Conservation (phyloP, 306 rosid species). For the Vigna angularis region DNA sequence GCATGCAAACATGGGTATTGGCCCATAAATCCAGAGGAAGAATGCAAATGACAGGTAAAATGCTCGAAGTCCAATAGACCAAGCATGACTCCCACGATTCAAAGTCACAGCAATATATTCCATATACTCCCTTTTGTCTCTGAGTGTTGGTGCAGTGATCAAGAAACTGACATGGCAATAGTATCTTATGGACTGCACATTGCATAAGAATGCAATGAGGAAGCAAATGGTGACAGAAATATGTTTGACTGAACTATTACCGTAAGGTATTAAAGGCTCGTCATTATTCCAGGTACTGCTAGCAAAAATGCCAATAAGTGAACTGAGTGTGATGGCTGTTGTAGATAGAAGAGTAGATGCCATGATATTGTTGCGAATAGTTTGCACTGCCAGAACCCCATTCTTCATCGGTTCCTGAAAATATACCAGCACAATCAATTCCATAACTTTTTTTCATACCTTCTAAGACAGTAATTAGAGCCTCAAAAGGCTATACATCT, state of each 20-base stretch:
- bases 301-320: constrained; percentile 78
- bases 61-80: constrained; percentile 88
- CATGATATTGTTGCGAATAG: constrained; percentile 90
- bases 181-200: constrained; percentile 84
- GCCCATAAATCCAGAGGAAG: constrained; percentile 91
- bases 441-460: constrained; percentile 15
- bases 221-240: constrained; percentile 75
- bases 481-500: constrained; percentile 10
- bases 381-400: constrained; percentile 81
- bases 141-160: constrained; percentile 73
- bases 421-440: constrained; percentile 29
- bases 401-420: constrained; percentile 88
- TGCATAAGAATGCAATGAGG: constrained; percentile 86
- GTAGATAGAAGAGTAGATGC: constrained; percentile 87
- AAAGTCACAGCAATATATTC: constrained; percentile 65
- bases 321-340: constrained; percentile 81
- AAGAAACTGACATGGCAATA: constrained; percentile 88
- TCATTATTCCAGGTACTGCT: constrained; percentile 53
- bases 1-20: constrained; percentile 81
- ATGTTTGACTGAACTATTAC: constrained; percentile 58
- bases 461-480: not conserved
- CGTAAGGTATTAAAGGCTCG: constrained; percentile 38
- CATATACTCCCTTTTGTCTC: constrained; percentile 53
- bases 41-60: constrained; percentile 83
- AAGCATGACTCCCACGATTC: constrained; percentile 76